phyloP scores from a whole-genome alignment of 192 early-diverging fungal species.

The Phlyctochytrium planicorne region DNA sequence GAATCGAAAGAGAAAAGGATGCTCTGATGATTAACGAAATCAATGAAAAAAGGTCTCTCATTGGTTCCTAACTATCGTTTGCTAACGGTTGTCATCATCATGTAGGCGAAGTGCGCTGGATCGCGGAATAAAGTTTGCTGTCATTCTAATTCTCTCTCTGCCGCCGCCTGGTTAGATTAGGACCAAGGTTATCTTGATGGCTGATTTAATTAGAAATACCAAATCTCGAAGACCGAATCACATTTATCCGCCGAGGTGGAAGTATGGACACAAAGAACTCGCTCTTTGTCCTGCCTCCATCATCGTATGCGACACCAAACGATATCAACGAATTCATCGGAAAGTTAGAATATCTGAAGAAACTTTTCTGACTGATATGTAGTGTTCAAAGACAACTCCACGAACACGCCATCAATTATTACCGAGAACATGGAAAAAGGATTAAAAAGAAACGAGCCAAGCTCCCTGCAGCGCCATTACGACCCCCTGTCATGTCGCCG shows the following conservation, averaged over 20 bases:
- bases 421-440: slow-evolving; percentile 72
- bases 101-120: slow-evolving; percentile 64
- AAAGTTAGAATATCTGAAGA: slow-evolving; percentile 46
- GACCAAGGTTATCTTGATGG: not conserved
- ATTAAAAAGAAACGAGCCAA: slow-evolving; percentile 68
- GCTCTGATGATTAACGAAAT: slow-evolving; percentile 59
- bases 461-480: slow-evolving; percentile 43
- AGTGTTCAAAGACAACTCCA: slow-evolving; percentile 68
- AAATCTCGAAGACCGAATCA: slow-evolving; percentile 67
- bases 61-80: no score
- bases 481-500: slow-evolving; percentile 9
- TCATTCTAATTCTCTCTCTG: slow-evolving; percentile 62
- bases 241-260: slow-evolving; percentile 63
- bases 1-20: slow-evolving; percentile 64
- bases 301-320: not conserved
- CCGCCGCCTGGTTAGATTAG: slow-evolving; percentile 52
- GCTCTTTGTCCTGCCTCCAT: slow-evolving; percentile 64
- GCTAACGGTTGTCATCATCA: no score
- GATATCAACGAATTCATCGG: slow-evolving; percentile 64
- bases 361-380: slow-evolving; percentile 15
- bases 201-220: slow-evolving; percentile 55
- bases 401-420: slow-evolving; percentile 71
- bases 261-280: slow-evolving; percentile 67
- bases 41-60: slow-evolving; percentile 70
- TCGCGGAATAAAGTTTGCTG: slow-evolving; percentile 69